phyloP scores from a whole-genome alignment of 129 eudicot genomes.

The Lactuca saligna region DNA sequence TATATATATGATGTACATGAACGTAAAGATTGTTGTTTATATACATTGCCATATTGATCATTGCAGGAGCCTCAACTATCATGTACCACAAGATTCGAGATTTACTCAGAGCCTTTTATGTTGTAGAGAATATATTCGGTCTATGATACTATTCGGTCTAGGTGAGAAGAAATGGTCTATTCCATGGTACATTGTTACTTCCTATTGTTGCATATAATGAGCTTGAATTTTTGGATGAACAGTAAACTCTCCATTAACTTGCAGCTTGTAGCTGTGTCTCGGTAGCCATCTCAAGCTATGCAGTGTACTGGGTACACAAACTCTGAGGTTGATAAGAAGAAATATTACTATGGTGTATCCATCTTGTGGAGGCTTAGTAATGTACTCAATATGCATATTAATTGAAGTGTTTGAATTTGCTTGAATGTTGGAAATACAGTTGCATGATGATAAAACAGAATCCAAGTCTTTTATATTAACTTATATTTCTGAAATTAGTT shows the following conservation, averaged over 20 bases:
- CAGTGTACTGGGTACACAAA: not conserved
- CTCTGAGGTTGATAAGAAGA: not conserved
- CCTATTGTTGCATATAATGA: not conserved
- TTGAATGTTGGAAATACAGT: not conserved
- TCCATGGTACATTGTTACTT: not conserved
- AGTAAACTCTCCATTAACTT: not conserved
- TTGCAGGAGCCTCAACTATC: constrained; percentile 71
- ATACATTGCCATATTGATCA: constrained; percentile 11
- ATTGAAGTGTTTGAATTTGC: constrained; percentile 14
- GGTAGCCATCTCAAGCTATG: constrained; percentile 2
- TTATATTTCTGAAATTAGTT: not conserved
- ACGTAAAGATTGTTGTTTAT: not conserved
- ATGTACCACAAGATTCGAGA: constrained; percentile 51
- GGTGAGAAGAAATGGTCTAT: constrained; percentile 3
- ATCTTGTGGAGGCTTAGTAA: constrained; percentile 3
- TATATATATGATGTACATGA: not conserved
- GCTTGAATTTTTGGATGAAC: not conserved
- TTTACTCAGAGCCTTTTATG: constrained; percentile 44
- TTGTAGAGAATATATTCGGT: constrained; percentile 26
- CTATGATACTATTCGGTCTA: constrained; percentile 2
- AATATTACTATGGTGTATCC: constrained; percentile 4
- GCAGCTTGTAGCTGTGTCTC: no score
- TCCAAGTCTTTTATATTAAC: not conserved
- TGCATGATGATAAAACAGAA: not conserved
- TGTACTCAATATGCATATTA: constrained; percentile 19